Evolutionary conservation across 768 basidiomycete genomes (phyloP), one percentile per base, ranked within the genome.

Genomic region (Amanita fuliginea): DNA sequence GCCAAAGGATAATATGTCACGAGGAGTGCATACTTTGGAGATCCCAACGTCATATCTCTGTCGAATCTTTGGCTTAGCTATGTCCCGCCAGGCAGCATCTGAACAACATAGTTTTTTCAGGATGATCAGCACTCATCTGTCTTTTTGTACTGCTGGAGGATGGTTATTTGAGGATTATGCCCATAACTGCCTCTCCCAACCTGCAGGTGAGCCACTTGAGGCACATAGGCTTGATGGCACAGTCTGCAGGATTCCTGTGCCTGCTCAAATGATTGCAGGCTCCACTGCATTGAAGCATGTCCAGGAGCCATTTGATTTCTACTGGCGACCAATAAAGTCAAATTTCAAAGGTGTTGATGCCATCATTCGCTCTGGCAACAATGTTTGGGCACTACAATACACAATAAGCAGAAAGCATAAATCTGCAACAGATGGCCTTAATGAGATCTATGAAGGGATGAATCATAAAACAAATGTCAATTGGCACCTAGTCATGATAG

Each of bases 151-250:
- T 19, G 42, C 52, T 24, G 52, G 21, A 44, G 49, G 30, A 45
- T 51, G 37, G 43, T 33, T 44, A n/a, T 54, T 54, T 33, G 45
- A 51, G 35, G 21, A 51, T 47, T 54, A 51, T 28, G 53, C 44
- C 22, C 53, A 53, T 40, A 44, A 32, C 43, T 16, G 30, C 36
- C 47, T 54, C n/a, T n/a, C n/a, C n/a, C n/a, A n/a, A 42, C 51
- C 53, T 16, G 13, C 40, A 37, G 34, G 42, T 32, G 16, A 34
- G 36, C 30, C 47, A 49, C 47, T 49, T 34, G 18, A 16, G 43
- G 28, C 7, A 18, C 24, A 41, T 50, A 19, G 32, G 21, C 43
- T 9, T 14, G 28, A 44, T 21, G 49, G 21, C 5, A 24, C 32
- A 46, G 32, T 46, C 19, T 16, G 34, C 28, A 33, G n/a, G 21